Percentiles rank a stretch among this genome's conserved stretches.
These are phyloP conservation scores for Tulasnella sp. DNA, from an alignment of 768 basidiomycete species.

Conservation along the genomic window DNA sequence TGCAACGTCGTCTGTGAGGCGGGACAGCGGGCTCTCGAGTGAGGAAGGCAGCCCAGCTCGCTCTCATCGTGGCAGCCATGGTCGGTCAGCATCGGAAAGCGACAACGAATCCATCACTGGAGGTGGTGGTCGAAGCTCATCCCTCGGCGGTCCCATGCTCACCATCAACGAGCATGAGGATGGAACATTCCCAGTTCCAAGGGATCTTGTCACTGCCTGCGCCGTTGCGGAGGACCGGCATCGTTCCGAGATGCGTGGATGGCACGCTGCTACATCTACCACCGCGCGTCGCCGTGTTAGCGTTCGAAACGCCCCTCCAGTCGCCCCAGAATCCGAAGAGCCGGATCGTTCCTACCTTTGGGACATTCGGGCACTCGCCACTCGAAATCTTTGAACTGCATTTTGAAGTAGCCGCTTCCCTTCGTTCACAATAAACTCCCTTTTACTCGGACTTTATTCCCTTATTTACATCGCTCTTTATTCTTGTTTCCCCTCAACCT, in stretches of 20 bases:
- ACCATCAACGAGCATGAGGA: conserved; percentile 17
- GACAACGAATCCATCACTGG: conserved; percentile 17
- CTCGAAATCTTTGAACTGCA: neutral
- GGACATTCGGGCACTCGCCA: conserved; percentile 74
- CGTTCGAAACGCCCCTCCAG: conserved; percentile 20
- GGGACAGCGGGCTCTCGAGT: conserved; percentile 21
- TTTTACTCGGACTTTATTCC: neutral
- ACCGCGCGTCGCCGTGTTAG: conserved; percentile 14
- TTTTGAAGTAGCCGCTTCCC: neutral
- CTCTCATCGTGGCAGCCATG: conserved; percentile 12
- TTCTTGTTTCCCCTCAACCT: neutral
- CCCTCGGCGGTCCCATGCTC: conserved; percentile 6
- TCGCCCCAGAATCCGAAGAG: conserved; percentile 25
- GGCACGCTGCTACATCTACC: conserved; percentile 36
- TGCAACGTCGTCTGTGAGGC: conserved; percentile 23
- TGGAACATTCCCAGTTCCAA: neutral
- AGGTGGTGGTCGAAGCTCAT: conserved; percentile 9
- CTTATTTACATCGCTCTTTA: neutral
- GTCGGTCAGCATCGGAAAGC: conserved; percentile 17
- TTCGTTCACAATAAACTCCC: neutral
- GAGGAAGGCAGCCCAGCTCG: conserved; percentile 16
- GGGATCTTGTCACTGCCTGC: conserved; percentile 59
- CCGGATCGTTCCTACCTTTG: conserved; percentile 60
- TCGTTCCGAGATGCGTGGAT: conserved; percentile 74
- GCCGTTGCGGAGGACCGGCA: conserved; percentile 75